phyloP scores from a whole-genome alignment of 139 green algal genomes.

The Ettlia oleoabundans region DNA sequence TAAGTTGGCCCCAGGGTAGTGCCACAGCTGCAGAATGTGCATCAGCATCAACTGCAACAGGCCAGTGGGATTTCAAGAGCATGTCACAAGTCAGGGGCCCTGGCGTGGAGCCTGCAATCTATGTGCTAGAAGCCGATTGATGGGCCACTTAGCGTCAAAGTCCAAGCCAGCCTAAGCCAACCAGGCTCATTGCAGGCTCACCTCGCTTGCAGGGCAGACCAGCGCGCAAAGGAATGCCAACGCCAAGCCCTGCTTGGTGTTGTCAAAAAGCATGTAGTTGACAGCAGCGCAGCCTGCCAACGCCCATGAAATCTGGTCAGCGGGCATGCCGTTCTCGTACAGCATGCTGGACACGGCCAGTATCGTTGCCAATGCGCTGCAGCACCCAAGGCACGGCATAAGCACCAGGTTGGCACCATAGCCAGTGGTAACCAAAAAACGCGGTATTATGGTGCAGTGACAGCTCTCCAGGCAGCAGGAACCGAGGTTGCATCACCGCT shows the following conservation, averaged over 20 bases:
- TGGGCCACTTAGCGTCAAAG: no score
- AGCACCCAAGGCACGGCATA: no score
- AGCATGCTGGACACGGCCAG: conserved; percentile 55
- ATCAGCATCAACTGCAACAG: conserved; percentile 63
- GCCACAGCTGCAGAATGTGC: conserved; percentile 53
- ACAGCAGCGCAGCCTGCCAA: conserved; percentile 36
- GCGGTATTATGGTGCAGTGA: no score
- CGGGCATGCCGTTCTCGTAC: conserved; percentile 45
- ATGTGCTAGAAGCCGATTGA: no score
- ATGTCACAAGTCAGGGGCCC: not conserved
- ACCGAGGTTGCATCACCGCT: no score
- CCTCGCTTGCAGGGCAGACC: conserved; percentile 38
- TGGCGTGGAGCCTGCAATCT: not conserved
- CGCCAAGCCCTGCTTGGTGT: conserved; percentile 58
- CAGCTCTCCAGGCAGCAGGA: no score
- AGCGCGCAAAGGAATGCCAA: conserved; percentile 65
- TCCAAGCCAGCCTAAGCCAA: not conserved
- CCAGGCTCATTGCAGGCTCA: not conserved
- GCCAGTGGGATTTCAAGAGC: not conserved
- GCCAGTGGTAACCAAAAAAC: no score
- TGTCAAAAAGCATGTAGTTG: conserved; percentile 59
- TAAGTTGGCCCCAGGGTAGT: conserved; percentile 61
- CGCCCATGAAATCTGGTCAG: conserved; percentile 49
- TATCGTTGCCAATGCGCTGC: conserved; percentile 47
- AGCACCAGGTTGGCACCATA: no score